Base-by-base conservation (phyloP, 805 yeast genomes). In the Tetrapisispora iriomotensis region DNA sequence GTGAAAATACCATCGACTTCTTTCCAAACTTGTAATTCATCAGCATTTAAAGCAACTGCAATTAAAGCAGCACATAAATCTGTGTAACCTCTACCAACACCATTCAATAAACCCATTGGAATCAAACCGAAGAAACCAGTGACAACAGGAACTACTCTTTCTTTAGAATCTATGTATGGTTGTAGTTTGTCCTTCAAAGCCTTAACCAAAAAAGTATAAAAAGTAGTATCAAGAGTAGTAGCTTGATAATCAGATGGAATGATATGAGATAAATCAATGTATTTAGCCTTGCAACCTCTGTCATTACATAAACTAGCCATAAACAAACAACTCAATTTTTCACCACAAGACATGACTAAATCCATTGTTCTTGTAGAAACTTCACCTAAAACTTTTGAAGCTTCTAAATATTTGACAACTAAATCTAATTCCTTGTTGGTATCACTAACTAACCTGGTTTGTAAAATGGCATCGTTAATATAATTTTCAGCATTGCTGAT, bases 1-100 rank as follows among this genome's bases (percentile, higher is more conserved):
- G 97, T 88, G 68, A 92, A 92, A 29, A 92, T 92, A 52, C 98
- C 98, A 60, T 92, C 98, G 38, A 92, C 98, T 67, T 92, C 98
- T 54, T 92, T 92, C 98, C 98, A 92, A 36, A 92, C 85, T 66
- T 92, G 98, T 45, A 92, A 70, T 64, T 92, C 98, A 33, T 86
- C 94, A 5, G 97, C 96, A 45, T 72, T 75, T 36, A 82, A 64
- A 1, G 96, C 98, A 22, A 92, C 97, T 0, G 98, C 96, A 29
- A 87, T 74, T 54, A 92, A 71, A 1, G 97, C 98, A 15, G 98
- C 98, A 69, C 98, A 92, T 51, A 92, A 68, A 61, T 92, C 98
- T 8, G 98, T 92, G 64, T 92, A 92, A 28, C 98, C 98, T 57
- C 98, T 78, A 33, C 98, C 98, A 41, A 92, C 95, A 38, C 94